Percentiles rank a stretch among this genome's conserved stretches.
phyloP scores from a whole-genome alignment of 768 basidiomycete species.

The Phlebiopsis flavidoalba region DNA sequence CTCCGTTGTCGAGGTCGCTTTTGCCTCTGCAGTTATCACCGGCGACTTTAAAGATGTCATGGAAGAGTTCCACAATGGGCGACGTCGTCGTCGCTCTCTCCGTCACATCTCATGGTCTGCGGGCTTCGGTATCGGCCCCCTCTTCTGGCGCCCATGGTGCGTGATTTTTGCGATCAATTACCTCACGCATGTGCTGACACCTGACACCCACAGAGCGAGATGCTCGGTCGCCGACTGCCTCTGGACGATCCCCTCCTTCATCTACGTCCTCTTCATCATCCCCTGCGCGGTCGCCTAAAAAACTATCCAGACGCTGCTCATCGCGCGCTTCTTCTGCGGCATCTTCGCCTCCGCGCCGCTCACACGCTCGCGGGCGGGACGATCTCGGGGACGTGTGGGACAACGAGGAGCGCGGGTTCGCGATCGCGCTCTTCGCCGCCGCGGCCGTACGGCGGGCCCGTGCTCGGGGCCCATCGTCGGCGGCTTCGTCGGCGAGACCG shows the following conservation, averaged over 20 bases:
- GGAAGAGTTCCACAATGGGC: slow-evolving; percentile 27
- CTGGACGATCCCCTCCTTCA: slow-evolving; percentile 32
- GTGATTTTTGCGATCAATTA: background rate
- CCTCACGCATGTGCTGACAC: slow-evolving; percentile 14
- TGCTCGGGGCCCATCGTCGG: slow-evolving; percentile 50
- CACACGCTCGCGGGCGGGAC: slow-evolving; percentile 31
- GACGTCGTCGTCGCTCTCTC: slow-evolving; percentile 24
- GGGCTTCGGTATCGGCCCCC: slow-evolving; percentile 30
- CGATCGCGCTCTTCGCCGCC: slow-evolving; percentile 36
- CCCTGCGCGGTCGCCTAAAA: slow-evolving; percentile 33
- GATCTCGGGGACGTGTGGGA: slow-evolving; percentile 33
- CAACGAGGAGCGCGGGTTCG: slow-evolving; percentile 33
- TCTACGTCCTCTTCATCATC: slow-evolving; percentile 39
- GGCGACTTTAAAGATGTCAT: slow-evolving; percentile 32
- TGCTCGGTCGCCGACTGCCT: slow-evolving; percentile 33
- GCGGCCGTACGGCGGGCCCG: slow-evolving; percentile 39
- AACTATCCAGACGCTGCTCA: slow-evolving; percentile 36
- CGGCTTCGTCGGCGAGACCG: slow-evolving; percentile 37
- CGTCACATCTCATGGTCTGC: slow-evolving; percentile 28
- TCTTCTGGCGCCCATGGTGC: slow-evolving; percentile 24
- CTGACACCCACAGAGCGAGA: slow-evolving; percentile 28
- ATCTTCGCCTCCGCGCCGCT: slow-evolving; percentile 33
- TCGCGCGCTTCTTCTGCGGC: slow-evolving; percentile 38
- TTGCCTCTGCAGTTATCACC: slow-evolving; percentile 31
- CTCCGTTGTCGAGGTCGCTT: slow-evolving; percentile 32